Conservation (phyloP, 257 asterid species). For the Solanum habrochaites region DNA sequence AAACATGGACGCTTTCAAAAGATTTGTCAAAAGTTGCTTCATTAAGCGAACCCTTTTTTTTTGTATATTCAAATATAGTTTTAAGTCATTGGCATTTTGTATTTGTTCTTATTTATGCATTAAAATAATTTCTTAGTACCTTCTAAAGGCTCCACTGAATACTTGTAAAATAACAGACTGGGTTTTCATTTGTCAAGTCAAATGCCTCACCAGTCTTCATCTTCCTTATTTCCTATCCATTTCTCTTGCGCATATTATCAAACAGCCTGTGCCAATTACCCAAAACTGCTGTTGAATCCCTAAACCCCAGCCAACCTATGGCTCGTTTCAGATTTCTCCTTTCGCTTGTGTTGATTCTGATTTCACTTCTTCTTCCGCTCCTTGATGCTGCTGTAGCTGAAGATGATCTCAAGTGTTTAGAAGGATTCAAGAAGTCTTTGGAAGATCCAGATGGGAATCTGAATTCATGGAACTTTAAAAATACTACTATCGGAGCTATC, state of each 20-base stretch:
- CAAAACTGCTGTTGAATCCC: background rate
- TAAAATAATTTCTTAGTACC: background rate
- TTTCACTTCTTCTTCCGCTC: background rate
- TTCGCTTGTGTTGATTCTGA: background rate
- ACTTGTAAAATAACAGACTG: background rate
- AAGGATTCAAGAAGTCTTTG: constrained; percentile 39
- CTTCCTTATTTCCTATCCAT: constrained; percentile 4
- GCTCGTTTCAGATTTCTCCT: background rate
- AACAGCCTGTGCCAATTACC: background rate
- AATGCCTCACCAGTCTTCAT: constrained; percentile 5
- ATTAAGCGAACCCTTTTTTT: background rate
- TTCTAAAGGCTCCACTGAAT: background rate
- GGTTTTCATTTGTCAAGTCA: constrained; percentile 10
- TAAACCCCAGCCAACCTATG: background rate
- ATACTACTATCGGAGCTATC: constrained; percentile 38
- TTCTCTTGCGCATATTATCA: background rate
- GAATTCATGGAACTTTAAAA: constrained; percentile 45
- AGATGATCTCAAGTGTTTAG: constrained; percentile 68
- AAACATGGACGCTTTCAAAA: background rate
- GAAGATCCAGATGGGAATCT: constrained; percentile 34
- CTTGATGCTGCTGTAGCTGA: constrained; percentile 12
- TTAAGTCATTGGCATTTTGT: background rate
- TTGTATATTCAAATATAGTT: background rate
- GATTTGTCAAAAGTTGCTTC: background rate
- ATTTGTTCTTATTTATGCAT: background rate